Conservation (phyloP, 495 filamentous ascomycete species). For the Aspergillus carlsbadensis region DNA sequence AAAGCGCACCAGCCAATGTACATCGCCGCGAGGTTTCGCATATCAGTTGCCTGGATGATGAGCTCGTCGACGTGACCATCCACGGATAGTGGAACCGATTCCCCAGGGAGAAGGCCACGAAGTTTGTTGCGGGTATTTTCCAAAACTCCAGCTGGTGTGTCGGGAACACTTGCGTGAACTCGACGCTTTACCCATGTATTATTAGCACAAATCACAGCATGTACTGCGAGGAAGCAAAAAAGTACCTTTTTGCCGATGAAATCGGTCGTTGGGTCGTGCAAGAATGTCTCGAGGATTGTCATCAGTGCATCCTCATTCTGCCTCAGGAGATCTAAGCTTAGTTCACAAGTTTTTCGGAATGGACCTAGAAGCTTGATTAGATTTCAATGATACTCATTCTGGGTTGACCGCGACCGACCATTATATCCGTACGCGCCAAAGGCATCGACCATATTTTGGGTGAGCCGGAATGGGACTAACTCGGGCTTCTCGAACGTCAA, state of each 20-base stretch:
- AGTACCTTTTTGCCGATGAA: constrained; percentile 73
- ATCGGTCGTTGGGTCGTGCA: constrained; percentile 95
- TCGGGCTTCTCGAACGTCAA: constrained; percentile 94
- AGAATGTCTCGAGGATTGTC: constrained; percentile 93
- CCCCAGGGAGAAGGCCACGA: constrained; percentile 74
- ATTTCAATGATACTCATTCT: background rate
- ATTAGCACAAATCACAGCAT: constrained; percentile 9
- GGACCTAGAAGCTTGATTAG: constrained; percentile 52
- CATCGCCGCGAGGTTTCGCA: constrained; percentile 78
- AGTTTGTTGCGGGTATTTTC: constrained; percentile 88
- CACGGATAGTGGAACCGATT: constrained; percentile 87
- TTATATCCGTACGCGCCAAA: constrained; percentile 94
- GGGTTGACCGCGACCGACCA: constrained; percentile 27
- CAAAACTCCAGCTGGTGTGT: constrained; percentile 86
- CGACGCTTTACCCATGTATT: constrained; percentile 46
- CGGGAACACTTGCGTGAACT: constrained; percentile 61
- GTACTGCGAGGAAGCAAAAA: background rate
- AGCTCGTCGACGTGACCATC: constrained; percentile 95
- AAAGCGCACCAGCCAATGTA: constrained; percentile 99
- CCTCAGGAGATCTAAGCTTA: constrained; percentile 78
- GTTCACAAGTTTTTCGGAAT: constrained; percentile 86
- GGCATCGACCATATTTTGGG: constrained; percentile 96
- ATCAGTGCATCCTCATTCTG: constrained; percentile 94
- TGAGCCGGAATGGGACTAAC: constrained; percentile 94
- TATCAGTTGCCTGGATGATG: constrained; percentile 78